phyloP scores from a whole-genome alignment of 352 stramenopile species.

The Pythium phragmiticola region DNA sequence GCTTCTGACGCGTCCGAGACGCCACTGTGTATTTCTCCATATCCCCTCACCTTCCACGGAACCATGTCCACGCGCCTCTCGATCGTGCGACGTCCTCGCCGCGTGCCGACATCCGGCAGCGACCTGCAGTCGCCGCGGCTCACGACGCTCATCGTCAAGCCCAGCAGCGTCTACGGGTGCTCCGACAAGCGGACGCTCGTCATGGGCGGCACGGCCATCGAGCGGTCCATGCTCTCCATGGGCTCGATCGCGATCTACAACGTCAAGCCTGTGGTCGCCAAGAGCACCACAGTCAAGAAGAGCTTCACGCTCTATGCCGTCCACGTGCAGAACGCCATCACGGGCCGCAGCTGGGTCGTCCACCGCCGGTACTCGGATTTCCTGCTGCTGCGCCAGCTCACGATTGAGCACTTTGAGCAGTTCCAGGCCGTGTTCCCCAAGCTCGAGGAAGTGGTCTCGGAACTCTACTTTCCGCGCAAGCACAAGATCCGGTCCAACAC shows the following conservation, averaged over 20 bases:
- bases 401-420: conserved; percentile 31
- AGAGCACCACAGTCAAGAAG: conserved; percentile 21
- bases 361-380: conserved; percentile 42
- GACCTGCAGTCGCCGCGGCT: conserved; percentile 3
- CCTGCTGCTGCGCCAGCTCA: conserved; percentile 27
- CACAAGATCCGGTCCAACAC: conserved; percentile 32
- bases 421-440: conserved; percentile 31
- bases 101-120: not conserved
- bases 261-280: conserved; percentile 31
- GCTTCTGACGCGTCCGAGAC: not conserved
- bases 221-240: conserved; percentile 34
- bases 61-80: conserved; percentile 17
- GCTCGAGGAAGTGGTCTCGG: conserved; percentile 26
- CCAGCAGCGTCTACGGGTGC: conserved; percentile 25
- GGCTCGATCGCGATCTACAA: conserved; percentile 36
- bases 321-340: conserved; percentile 41
- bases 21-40: not conserved
- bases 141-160: conserved; percentile 24
- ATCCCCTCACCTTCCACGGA: not conserved
- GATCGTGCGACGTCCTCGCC: conserved; percentile 8
- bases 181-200: conserved; percentile 26
- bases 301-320: conserved; percentile 36
- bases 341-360: conserved; percentile 38
- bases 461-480: conserved; percentile 39
- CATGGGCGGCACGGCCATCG: conserved; percentile 33